Evolutionary conservation across 345 rosid genomes (phyloP), one percentile per base, ranked within the genome.

Genomic region (Dimocarpus longan): DNA sequence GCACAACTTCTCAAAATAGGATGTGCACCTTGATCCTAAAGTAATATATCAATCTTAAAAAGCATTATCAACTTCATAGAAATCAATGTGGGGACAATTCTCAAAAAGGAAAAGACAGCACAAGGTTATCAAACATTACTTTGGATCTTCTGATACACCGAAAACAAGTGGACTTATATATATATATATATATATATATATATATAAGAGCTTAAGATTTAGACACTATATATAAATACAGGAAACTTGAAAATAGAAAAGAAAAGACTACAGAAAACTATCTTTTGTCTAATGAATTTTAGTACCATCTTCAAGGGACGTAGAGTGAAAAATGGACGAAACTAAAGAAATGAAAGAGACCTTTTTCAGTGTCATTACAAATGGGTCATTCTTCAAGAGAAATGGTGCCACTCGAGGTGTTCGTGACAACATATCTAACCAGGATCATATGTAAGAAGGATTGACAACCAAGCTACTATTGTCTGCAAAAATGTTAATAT

Each of bases 401-500:
- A 92, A 91, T 22, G 99, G 99, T 40, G 97, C 98, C 80, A 96
- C 97, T 75, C 98, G 94, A 85, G 98, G 97, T 66, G 97, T 93
- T 81, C 62, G 90, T 81, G 97, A 94, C 86, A 96, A 85, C 66
- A 96, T 86, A 85, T 90, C 93, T 87, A 92, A 84, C 99, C 97
- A 32, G 1, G 28, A 26, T 26, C 28, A 26, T 26, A 26, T 26
- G 28, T 26, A 26, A 26, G 28, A 26, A 26, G 95, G 95, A 81
- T 88, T 91, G 50, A 94, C 91, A 78, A 94, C 93, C 86, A 94
- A 89, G 86, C 97, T 94, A 82, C 94, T 89, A 60, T 86, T 85
- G 66, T 96, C 97, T 3, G 92, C 92, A 88, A 96, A 94, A 39
- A 92, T 89, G 80, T 89, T 82, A 37, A 89, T 81, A 74, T 85